phyloP scores from a whole-genome alignment of 2,329 filamentous ascomycete species.

The Colletotrichum musicola region DNA sequence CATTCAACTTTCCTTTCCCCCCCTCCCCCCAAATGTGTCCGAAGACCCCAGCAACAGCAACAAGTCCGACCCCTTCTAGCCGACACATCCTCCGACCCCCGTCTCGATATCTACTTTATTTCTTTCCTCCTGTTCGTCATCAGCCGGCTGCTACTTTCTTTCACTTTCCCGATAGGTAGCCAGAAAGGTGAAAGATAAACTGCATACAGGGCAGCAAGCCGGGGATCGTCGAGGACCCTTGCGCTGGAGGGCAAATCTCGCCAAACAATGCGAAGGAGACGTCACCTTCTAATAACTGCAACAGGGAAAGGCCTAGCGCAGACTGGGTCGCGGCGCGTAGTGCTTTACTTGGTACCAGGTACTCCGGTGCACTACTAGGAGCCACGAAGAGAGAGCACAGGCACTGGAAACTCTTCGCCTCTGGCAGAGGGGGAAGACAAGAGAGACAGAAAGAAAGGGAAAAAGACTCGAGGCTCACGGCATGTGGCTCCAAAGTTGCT shows the following conservation, averaged over 20 bases:
- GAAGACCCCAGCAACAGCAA: conserved; percentile 7
- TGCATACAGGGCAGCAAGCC: conserved; percentile 10
- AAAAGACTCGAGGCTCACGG: conserved; percentile 12
- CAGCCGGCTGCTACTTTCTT: conserved; percentile 7
- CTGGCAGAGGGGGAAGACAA: conserved; percentile 5
- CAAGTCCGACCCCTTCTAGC: conserved; percentile 12
- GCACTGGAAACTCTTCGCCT: neutral
- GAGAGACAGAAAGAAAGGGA: neutral
- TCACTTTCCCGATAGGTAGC: neutral
- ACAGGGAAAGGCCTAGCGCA: conserved; percentile 16
- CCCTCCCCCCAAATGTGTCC: neutral
- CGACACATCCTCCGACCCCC: conserved; percentile 1
- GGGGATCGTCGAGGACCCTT: conserved; percentile 27
- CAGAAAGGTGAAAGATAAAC: neutral
- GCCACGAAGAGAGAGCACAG: conserved; percentile 5
- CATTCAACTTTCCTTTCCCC: neutral
- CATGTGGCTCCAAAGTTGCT: conserved; percentile 8
- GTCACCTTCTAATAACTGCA: conserved; percentile 10
- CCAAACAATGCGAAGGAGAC: conserved; percentile 7
- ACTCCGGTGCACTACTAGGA: conserved; percentile 9
- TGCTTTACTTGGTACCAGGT: conserved; percentile 1
- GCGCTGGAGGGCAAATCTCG: conserved; percentile 23
- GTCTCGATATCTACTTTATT: neutral
- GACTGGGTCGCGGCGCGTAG: conserved; percentile 9
- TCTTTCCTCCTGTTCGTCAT: conserved; percentile 2